Conservation (phyloP, 2,329 filamentous ascomycete genomes). For the Fusarium staphyleae region DNA sequence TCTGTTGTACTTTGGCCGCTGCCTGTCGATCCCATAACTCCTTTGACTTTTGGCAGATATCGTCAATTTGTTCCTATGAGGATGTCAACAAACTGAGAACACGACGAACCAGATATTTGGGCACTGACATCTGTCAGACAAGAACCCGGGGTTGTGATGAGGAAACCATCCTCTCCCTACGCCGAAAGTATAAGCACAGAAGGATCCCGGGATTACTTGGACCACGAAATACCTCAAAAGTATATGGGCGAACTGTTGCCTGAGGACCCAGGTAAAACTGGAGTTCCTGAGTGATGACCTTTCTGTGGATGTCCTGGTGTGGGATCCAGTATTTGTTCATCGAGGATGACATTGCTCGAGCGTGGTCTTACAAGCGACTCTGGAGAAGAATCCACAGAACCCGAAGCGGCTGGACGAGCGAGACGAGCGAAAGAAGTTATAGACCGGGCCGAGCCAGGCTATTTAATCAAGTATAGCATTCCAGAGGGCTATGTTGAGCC, state of each 20-base stretch:
- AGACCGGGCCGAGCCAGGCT: conserved; percentile 31
- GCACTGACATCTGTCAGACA: conserved; percentile 65
- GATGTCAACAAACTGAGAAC: conserved; percentile 29
- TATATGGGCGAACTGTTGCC: conserved; percentile 64
- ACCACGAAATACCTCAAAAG: conserved; percentile 57
- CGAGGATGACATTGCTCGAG: conserved; percentile 37
- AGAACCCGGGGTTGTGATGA: conserved; percentile 64
- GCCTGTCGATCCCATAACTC: conserved; percentile 64
- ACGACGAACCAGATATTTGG: background rate
- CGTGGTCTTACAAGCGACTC: conserved; percentile 24
- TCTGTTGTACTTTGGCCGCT: conserved; percentile 56
- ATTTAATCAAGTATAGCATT: conserved; percentile 38
- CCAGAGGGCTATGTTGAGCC: conserved; percentile 26
- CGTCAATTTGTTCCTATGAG: conserved; percentile 66
- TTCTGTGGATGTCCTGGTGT: conserved; percentile 65
- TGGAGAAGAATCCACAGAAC: conserved; percentile 15
- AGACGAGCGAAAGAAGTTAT: conserved; percentile 15
- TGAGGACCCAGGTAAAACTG: conserved; percentile 66
- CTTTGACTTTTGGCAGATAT: conserved; percentile 66
- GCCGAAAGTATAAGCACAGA: conserved; percentile 36
- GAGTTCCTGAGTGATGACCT: conserved; percentile 65
- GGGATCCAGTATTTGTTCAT: conserved; percentile 70
- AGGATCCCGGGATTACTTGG: conserved; percentile 19
- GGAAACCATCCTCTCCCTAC: conserved; percentile 67
- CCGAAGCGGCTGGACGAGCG: conserved; percentile 22